Evolutionary conservation across 352 stramenopile genomes (phyloP), one percentile per base, ranked within the genome.

Genomic region (Phytophthora capsici): DNA sequence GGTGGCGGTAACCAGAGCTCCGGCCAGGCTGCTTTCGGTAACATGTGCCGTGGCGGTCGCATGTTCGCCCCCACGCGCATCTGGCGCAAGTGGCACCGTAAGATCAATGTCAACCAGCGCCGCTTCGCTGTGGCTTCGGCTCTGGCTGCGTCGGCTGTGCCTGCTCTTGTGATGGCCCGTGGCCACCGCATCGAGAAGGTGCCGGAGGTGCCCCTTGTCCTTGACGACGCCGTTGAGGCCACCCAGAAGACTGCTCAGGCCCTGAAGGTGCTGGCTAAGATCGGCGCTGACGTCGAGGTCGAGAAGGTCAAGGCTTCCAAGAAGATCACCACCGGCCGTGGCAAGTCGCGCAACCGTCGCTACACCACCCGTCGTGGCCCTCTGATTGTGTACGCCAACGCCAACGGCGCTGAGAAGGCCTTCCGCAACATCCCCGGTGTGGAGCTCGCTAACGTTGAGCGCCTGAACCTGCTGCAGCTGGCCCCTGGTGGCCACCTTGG

Each of bases 31-130:
- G 98, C 98, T 28, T 99, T 99, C 87, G 98, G 97, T 61, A 99
- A 99, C 95, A 99, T 99, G 97, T 98, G 94, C 86, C 96, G 94
- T 85, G 94, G 88, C 64, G 98, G 96, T 85, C 93, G 97, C 78
- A 99, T 99, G 97, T 99, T 99, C 79, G 95, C 95, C 25, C 98
- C 98, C 52, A 99, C 97, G 75, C 98, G 98, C 77, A 98, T 98
- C 64, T 99, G 97, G 97, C 89, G 98, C 77, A 98, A 98, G 83
- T 99, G 98, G 98, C 97, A 99, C 88, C 88, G 94, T 69, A 98
- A 98, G 83, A 97, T 99, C 74, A 99, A 99, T 78, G 84, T 98
- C 65, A 99, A 98, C 84, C 97, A 99, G 86, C 96, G 97, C 73
- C 89, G 96, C 63, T 99, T 98, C 77, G 98, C 98, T 51, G 89